Conservation (phyloP, 768 basidiomycete species). For the Boletus rubroflammeus region DNA sequence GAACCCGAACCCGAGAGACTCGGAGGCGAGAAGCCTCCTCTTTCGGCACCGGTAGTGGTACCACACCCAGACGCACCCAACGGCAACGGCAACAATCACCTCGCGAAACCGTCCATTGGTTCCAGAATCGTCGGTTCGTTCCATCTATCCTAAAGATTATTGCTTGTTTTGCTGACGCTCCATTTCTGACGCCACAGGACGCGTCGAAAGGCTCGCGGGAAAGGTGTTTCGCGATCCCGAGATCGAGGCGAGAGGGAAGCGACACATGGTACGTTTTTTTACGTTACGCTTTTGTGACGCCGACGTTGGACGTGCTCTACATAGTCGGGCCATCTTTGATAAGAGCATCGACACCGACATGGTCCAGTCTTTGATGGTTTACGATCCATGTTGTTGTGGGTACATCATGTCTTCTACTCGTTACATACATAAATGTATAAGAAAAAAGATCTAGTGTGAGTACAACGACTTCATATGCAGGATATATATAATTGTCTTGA, state of each 20-base stretch:
- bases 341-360: too few species aligned
- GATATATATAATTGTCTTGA: neutral
- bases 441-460: neutral
- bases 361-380: neutral
- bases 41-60: too few species aligned
- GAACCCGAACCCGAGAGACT: too few species aligned
- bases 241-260: constrained; percentile 17
- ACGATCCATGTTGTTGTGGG: too few species aligned
- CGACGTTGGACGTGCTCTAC: neutral
- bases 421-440: neutral
- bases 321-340: constrained; percentile 6
- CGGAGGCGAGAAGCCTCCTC: neutral
- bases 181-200: neutral
- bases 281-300: neutral
- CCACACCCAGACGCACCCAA: too few species aligned
- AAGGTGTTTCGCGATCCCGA: constrained; percentile 16
- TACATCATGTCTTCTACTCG: too few species aligned
- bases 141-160: neutral
- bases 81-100: neutral
- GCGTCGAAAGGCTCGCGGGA: constrained; percentile 18
- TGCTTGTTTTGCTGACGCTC: neutral
- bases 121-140: constrained; percentile 8
- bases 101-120: neutral
- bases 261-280: constrained; percentile 10
- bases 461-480: neutral